phyloP scores from a whole-genome alignment of 371 early-diverging fungal genomes.

The Mortierella sp. region DNA sequence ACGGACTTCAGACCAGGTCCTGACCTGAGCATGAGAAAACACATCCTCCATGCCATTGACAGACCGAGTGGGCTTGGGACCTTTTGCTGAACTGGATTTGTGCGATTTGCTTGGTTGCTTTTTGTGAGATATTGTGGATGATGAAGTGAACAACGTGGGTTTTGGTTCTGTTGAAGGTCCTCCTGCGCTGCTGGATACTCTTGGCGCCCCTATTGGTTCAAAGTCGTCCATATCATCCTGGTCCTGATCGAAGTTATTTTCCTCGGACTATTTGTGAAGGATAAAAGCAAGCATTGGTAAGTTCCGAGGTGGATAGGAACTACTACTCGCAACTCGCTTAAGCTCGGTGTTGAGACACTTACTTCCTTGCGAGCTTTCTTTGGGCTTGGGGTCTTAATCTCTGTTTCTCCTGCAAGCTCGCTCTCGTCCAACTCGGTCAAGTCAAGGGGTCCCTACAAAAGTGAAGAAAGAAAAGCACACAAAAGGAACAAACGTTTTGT shows the following conservation, averaged over 20 bases:
- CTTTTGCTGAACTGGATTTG: constrained; percentile 23
- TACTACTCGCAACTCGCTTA: not conserved
- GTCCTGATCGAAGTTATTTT: constrained; percentile 11
- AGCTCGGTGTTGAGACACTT: not conserved
- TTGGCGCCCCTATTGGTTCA: constrained; percentile 16
- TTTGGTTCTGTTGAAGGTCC: not conserved
- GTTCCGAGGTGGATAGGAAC: not conserved
- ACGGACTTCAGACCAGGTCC: constrained; percentile 71
- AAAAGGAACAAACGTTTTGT: not conserved
- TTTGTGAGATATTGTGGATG: constrained; percentile 2
- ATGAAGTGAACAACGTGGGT: not conserved
- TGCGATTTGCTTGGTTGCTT: constrained; percentile 15
- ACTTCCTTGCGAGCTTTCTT: constrained; percentile 47
- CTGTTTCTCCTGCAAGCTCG: constrained; percentile 11
- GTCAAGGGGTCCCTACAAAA: constrained; percentile 30
- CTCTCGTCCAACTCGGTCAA: constrained; percentile 33
- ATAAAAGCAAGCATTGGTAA: not conserved
- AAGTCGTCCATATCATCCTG: constrained; percentile 45
- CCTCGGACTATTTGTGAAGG: not conserved
- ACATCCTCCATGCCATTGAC: constrained; percentile 65
- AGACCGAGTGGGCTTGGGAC: constrained; percentile 30
- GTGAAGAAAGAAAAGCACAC: too few relatives aligned
- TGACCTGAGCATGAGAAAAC: constrained; percentile 67
- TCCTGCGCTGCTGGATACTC: not conserved
- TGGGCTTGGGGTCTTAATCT: constrained; percentile 17